These are phyloP conservation scores for Chloranthus sessilifolius DNA, from an alignment of 164 flowering plant species.

Conservation along the genomic window DNA sequence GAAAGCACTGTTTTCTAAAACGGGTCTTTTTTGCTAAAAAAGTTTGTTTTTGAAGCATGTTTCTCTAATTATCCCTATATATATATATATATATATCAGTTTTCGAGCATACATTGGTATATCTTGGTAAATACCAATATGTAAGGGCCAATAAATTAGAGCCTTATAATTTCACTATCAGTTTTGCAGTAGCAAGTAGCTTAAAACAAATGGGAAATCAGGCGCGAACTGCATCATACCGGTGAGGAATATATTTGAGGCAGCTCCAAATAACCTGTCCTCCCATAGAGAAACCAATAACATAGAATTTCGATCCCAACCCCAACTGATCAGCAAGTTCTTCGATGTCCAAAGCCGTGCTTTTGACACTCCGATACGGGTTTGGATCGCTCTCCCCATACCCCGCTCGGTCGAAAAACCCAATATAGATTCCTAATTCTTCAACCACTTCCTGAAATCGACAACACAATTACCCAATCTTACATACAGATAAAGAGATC, in stretches of 20 bases:
- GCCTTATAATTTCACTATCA: too few species aligned
- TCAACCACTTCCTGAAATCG: constrained; percentile 44
- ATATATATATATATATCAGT: too few species aligned
- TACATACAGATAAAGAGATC: neutral
- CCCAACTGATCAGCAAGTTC: constrained; percentile 70
- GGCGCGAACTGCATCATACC: constrained; percentile 42
- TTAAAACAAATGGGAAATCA: too few species aligned
- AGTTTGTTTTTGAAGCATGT: too few species aligned
- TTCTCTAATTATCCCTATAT: too few species aligned
- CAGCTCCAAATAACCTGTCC: constrained; percentile 53
- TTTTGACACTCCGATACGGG: constrained; percentile 45
- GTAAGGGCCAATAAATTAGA: too few species aligned
- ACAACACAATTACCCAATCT: neutral
- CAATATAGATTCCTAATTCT: constrained; percentile 44
- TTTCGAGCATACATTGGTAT: too few species aligned
- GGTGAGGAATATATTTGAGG: constrained; percentile 72
- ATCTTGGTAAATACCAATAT: too few species aligned
- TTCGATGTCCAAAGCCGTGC: constrained; percentile 57
- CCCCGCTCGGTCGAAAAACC: constrained; percentile 72
- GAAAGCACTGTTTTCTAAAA: too few species aligned
- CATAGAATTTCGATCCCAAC: constrained; percentile 56
- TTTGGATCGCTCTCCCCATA: constrained; percentile 82
- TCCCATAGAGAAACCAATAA: constrained; percentile 64
- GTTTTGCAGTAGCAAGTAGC: too few species aligned
- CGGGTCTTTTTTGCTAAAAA: too few species aligned